A percentile compares a stretch with the other conserved stretches of the same genome.
phyloP scores from a whole-genome alignment of 1,139 yeast species.

The Hanseniaspora sp. region DNA sequence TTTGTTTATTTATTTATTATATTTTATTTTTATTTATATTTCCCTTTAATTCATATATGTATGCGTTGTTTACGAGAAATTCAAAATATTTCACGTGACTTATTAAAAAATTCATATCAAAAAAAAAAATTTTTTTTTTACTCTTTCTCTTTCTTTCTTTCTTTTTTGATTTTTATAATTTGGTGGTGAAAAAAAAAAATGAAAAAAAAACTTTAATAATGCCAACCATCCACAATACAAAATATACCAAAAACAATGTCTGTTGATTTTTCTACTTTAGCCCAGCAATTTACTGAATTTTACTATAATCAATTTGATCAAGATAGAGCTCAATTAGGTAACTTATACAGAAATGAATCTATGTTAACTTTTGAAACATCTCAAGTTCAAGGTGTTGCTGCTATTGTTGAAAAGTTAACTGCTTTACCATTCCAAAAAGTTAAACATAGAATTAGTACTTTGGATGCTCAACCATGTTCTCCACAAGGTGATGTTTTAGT shows the following conservation, averaged over 20 bases:
- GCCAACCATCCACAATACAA: neutral
- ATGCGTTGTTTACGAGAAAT: too few species aligned
- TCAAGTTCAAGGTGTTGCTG: conserved; percentile 89
- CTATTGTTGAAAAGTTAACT: conserved; percentile 78
- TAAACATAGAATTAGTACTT: conserved; percentile 80
- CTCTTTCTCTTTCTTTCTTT: neutral
- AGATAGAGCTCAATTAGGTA: conserved; percentile 86
- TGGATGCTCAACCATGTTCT: conserved; percentile 97
- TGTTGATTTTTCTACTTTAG: conserved; percentile 60
- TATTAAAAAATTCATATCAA: too few species aligned
- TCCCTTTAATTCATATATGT: too few species aligned
- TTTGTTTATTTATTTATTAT: too few species aligned
- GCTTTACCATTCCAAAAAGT: conserved; percentile 87
- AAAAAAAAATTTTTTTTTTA: too few species aligned
- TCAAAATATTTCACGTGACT: too few species aligned
- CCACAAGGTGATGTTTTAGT: conserved; percentile 89
- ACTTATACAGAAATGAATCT: conserved; percentile 89
- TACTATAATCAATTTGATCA: conserved; percentile 92
- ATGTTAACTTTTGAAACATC: conserved; percentile 95
- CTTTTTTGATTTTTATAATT: neutral
- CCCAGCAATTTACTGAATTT: conserved; percentile 77
- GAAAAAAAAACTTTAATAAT: neutral
- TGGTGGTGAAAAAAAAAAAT: neutral
- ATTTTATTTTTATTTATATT: too few species aligned
- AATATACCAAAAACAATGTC: conserved; percentile 21